phyloP scores from a whole-genome alignment of 148 eudicot genomes.

The Dianthus caryophyllus region DNA sequence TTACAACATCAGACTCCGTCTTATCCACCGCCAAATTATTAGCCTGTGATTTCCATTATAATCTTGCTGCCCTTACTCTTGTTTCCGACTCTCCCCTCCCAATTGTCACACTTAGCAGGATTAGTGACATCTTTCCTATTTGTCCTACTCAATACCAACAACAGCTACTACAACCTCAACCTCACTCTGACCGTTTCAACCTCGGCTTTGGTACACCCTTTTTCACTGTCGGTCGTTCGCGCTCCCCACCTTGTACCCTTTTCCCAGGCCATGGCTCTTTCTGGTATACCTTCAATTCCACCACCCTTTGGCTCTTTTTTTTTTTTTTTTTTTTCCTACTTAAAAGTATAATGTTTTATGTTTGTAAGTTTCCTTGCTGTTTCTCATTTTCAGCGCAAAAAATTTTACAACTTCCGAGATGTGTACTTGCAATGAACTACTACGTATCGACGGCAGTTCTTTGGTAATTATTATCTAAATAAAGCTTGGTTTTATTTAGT shows the following conservation, averaged over 20 bases:
- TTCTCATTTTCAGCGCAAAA: too few species aligned
- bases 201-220: neutral
- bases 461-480: too few species aligned
- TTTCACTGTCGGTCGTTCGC: neutral
- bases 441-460: too few species aligned
- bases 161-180: too few species aligned
- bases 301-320: too few species aligned
- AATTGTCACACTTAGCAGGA: neutral
- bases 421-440: too few species aligned
- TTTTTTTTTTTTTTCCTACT: too few species aligned
- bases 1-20: neutral
- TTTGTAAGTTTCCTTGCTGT: too few species aligned
- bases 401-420: too few species aligned
- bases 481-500: too few species aligned
- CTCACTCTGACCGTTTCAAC: neutral
- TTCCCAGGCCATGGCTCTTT: neutral
- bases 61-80: neutral
- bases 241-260: neutral
- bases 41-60: slow-evolving; percentile 4
- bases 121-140: neutral
- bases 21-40: neutral
- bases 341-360: too few species aligned
- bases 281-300: neutral
- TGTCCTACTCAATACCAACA: neutral
- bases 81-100: neutral